These are phyloP conservation scores for Hypoxylon sp. DNA, from an alignment of 2,329 filamentous ascomycete species.

Conservation along the genomic window DNA sequence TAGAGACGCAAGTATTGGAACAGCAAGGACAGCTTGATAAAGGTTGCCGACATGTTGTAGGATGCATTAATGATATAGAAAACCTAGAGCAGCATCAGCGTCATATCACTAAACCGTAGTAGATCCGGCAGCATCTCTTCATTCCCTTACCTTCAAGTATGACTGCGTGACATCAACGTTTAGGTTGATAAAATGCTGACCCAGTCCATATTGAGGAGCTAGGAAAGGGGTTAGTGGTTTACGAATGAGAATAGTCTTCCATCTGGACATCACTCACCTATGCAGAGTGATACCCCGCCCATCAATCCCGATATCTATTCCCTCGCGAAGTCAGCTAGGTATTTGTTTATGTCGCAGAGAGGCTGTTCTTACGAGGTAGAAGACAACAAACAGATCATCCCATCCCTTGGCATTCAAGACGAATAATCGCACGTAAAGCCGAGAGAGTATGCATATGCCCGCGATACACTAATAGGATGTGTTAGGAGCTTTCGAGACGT, in stretches of 20 bases:
- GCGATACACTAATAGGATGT: conserved; percentile 16
- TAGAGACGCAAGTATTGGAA: conserved; percentile 44
- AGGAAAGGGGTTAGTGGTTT: conserved; percentile 2
- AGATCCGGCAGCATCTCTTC: not conserved
- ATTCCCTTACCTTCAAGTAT: conserved; percentile 32
- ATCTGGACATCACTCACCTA: conserved; percentile 12
- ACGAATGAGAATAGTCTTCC: not conserved
- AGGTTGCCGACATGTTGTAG: conserved; percentile 38
- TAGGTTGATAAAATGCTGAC: conserved; percentile 33
- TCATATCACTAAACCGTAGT: too few relatives aligned
- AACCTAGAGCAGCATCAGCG: conserved; percentile 30
- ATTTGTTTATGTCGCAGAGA: not conserved
- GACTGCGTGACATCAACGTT: conserved; percentile 2
- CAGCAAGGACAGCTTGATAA: conserved; percentile 44
- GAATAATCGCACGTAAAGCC: conserved; percentile 36
- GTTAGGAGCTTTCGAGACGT: not conserved
- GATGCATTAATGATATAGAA: conserved; percentile 40
- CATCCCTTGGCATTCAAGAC: conserved; percentile 35
- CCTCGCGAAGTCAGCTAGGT: not conserved
- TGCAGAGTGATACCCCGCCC: conserved; percentile 20
- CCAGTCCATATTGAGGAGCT: conserved; percentile 35
- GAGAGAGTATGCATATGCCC: conserved; percentile 33
- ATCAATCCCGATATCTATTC: conserved; percentile 20
- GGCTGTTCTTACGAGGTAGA: conserved; percentile 27
- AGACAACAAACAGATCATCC: conserved; percentile 39